phyloP scores from a whole-genome alignment of 2,329 filamentous ascomycete species.

The Cryphonectria japonica region DNA sequence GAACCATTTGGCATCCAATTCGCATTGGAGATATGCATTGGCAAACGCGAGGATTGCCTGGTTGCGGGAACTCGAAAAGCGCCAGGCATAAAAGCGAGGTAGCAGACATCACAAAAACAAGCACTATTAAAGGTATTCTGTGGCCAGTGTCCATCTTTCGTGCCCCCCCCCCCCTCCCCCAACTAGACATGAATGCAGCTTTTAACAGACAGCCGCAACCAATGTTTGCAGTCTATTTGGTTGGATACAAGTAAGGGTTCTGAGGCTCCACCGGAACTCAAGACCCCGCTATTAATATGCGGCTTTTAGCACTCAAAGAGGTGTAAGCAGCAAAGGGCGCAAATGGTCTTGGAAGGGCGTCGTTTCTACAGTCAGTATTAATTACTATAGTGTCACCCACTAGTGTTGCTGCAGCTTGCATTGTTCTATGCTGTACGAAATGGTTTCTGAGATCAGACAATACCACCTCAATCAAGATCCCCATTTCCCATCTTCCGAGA shows the following conservation, averaged over 20 bases:
- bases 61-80: background rate
- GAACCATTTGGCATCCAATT: background rate
- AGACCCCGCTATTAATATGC: background rate
- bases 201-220: too few relatives aligned
- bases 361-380: background rate
- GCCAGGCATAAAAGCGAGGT: background rate
- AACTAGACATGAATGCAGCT: too few relatives aligned
- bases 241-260: background rate
- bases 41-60: background rate
- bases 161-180: too few relatives aligned
- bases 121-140: background rate
- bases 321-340: background rate
- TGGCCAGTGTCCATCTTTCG: too few relatives aligned
- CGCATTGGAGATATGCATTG: too few relatives aligned
- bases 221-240: too few relatives aligned
- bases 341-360: background rate
- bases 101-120: background rate
- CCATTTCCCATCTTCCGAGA: background rate
- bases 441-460: too few relatives aligned
- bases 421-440: background rate
- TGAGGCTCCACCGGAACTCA: background rate
- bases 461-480: too few relatives aligned
- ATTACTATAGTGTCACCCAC: too few relatives aligned
- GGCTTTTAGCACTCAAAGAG: background rate
- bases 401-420: too few relatives aligned